Conservation (phyloP, 139 green algal genomes). For the Parachlorella kessleri region DNA sequence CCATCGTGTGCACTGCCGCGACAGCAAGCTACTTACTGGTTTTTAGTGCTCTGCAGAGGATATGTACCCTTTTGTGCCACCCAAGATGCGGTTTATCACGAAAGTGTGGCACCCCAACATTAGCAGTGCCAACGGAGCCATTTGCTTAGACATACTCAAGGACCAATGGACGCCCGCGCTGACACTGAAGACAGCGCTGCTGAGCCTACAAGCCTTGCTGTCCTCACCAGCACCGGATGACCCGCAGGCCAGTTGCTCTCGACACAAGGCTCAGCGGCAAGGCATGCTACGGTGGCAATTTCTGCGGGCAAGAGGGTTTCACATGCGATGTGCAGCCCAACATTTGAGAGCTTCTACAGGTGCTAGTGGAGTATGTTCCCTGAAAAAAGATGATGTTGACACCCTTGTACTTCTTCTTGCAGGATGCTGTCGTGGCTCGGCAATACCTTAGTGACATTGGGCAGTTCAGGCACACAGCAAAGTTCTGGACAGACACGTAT, state of each 20-base stretch:
- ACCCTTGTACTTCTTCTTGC: too few relatives aligned
- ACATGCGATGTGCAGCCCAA: too few relatives aligned
- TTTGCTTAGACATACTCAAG: slow-evolving; percentile 99
- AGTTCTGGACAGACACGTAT: slow-evolving; percentile 1
- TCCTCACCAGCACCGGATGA: slow-evolving; percentile 93
- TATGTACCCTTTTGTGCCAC: slow-evolving; percentile 96
- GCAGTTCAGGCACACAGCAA: slow-evolving; percentile 72
- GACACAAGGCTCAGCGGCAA: too few relatives aligned
- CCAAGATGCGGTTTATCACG: slow-evolving; percentile 98
- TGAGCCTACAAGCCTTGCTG: slow-evolving; percentile 94
- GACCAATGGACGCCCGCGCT: slow-evolving; percentile 98
- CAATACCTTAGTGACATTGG: slow-evolving; percentile 79
- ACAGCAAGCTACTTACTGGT: too few relatives aligned
- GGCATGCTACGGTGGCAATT: neutral
- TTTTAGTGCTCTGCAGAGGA: too few relatives aligned
- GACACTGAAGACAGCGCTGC: slow-evolving; percentile 95
- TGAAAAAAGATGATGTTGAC: too few relatives aligned
- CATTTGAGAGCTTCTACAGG: too few relatives aligned
- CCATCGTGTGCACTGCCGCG: too few relatives aligned
- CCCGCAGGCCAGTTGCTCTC: too few relatives aligned
- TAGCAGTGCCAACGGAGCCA: slow-evolving; percentile 88
- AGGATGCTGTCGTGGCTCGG: slow-evolving; percentile 94
- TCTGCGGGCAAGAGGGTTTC: neutral
- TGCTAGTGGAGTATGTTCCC: too few relatives aligned
- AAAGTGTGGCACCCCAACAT: slow-evolving; percentile 99